Conservation (phyloP, 2,329 filamentous ascomycete species). For the Polychaeton citri region DNA sequence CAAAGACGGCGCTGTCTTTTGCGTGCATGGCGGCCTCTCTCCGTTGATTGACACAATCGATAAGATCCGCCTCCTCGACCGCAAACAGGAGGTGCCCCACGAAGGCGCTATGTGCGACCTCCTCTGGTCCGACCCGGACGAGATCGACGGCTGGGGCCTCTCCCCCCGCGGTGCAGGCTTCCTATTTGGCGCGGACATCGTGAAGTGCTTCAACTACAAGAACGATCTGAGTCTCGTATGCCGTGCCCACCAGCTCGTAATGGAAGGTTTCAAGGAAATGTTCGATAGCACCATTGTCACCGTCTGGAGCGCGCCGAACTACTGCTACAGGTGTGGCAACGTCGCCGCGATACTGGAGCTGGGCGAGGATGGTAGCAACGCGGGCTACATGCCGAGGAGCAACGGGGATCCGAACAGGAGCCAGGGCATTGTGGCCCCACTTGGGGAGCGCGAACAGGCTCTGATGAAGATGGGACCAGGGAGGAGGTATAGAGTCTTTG, state of each 20-base stretch:
- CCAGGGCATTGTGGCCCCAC: conserved; percentile 20
- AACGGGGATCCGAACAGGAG: conserved; percentile 52
- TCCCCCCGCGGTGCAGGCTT: conserved; percentile 91
- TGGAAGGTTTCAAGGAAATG: conserved; percentile 99
- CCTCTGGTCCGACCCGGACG: conserved; percentile 94
- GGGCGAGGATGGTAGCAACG: conserved; percentile 59
- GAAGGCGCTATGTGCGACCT: conserved; percentile 98
- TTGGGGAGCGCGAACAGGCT: conserved; percentile 29
- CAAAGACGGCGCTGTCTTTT: conserved; percentile 72
- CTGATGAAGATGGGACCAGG: conserved; percentile 54
- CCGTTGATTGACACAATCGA: conserved; percentile 88
- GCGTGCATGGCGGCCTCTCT: conserved; percentile 86
- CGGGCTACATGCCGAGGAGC: conserved; percentile 35
- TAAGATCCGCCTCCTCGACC: conserved; percentile 86
- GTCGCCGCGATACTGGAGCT: conserved; percentile 87
- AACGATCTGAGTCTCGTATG: conserved; percentile 90
- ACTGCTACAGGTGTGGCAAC: conserved; percentile 34
- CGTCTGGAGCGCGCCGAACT: conserved; percentile 52
- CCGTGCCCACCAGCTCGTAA: conserved; percentile 90
- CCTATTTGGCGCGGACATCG: conserved; percentile 88
- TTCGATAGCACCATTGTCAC: conserved; percentile 93
- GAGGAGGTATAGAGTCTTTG: conserved; percentile 84
- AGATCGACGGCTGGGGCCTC: conserved; percentile 93
- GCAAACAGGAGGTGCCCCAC: conserved; percentile 96
- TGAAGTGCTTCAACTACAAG: conserved; percentile 87